phyloP scores from a whole-genome alignment of 2,329 filamentous ascomycete species.

The Fusarium sp. region DNA sequence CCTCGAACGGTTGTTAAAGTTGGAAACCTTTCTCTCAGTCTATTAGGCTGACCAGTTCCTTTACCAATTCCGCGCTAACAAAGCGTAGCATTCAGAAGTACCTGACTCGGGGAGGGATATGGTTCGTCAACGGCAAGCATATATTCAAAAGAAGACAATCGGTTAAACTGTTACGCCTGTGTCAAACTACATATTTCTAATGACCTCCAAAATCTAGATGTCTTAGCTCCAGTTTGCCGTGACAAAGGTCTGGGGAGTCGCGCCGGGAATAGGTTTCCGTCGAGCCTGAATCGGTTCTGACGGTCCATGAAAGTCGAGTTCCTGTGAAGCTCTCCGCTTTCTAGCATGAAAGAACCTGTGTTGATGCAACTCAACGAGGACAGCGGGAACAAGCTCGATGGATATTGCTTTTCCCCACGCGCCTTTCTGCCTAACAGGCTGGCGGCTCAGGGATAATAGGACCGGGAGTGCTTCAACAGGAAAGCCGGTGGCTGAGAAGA shows the following conservation, averaged over 20 bases:
- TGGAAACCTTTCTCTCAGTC: not conserved
- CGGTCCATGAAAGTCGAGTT: conserved; percentile 12
- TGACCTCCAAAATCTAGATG: not conserved
- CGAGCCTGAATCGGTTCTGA: conserved; percentile 3
- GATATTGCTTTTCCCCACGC: conserved; percentile 33
- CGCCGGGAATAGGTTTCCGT: conserved; percentile 30
- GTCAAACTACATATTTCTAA: not conserved
- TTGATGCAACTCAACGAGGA: conserved; percentile 11
- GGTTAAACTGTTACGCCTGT: not conserved
- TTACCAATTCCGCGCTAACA: not conserved
- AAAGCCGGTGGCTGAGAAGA: conserved; percentile 27
- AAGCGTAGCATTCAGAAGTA: not conserved
- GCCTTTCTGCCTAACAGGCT: conserved; percentile 10
- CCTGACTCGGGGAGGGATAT: not conserved
- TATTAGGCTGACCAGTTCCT: not conserved
- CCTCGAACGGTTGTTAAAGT: conserved; percentile 11
- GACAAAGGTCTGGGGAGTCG: conserved; percentile 6
- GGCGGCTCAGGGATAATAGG: conserved; percentile 15
- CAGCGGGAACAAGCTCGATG: conserved; percentile 20
- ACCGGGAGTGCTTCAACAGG: conserved; percentile 33
- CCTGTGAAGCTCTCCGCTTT: conserved; percentile 30
- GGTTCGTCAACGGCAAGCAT: not conserved
- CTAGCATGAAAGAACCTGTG: conserved; percentile 13
- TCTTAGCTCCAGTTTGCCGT: not conserved
- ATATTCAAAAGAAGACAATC: not conserved